Conservation (phyloP, 805 yeast species). For the Ogataea zsoltii region DNA sequence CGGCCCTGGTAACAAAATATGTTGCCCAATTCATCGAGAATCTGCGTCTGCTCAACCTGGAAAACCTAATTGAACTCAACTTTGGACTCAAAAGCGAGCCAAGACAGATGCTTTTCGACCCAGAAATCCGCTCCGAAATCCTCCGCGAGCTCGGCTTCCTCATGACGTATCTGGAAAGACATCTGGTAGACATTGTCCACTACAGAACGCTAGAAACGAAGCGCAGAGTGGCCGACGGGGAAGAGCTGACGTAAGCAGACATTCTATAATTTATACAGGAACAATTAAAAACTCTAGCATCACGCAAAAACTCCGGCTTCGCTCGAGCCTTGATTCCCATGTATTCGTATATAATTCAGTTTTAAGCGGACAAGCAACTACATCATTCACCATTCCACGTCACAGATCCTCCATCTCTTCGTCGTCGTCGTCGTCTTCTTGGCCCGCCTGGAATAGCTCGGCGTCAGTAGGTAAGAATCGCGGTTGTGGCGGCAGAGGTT, state of each 20-base stretch:
- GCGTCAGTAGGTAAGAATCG: constrained; percentile 10
- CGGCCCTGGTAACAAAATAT: constrained; percentile 6
- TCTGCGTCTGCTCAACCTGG: constrained; percentile 21
- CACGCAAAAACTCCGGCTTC: too few species aligned
- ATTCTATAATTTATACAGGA: too few species aligned
- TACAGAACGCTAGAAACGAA: constrained; percentile 1
- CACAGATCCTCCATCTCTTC: constrained; percentile 41
- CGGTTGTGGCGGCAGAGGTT: constrained; percentile 4
- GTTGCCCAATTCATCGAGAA: constrained; percentile 18
- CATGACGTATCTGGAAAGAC: constrained; percentile 12
- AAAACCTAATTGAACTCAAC: constrained; percentile 18
- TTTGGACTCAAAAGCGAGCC: constrained; percentile 22
- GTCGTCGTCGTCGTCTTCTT: constrained; percentile 44
- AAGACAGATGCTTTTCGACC: constrained; percentile 21
- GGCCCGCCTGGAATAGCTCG: constrained; percentile 36
- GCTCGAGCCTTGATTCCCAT: neutral
- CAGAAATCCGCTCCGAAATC: constrained; percentile 16
- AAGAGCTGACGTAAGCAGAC: neutral
- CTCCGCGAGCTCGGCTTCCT: constrained; percentile 13
- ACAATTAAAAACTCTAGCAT: too few species aligned
- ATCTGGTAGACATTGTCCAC: constrained; percentile 8
- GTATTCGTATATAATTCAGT: neutral
- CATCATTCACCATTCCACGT: neutral
- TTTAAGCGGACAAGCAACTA: constrained; percentile 3
- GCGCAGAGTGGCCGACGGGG: neutral